Conservation (phyloP, 2,329 filamentous ascomycete genomes). For the Neonectria hederae region DNA sequence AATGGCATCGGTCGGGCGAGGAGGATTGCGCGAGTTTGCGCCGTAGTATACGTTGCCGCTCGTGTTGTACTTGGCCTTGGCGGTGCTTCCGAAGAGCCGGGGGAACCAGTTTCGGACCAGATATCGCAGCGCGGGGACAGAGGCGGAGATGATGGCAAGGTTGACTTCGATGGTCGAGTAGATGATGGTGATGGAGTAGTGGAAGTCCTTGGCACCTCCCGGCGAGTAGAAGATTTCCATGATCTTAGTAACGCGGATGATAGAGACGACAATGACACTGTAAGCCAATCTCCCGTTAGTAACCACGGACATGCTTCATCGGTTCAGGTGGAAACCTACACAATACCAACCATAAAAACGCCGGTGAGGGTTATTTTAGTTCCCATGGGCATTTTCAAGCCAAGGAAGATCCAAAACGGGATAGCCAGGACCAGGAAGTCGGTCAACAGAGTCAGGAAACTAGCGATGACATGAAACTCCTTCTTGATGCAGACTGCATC, state of each 20-base stretch:
- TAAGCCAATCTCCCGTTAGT: background rate
- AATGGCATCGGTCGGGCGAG: conserved; percentile 19
- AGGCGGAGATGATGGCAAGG: conserved; percentile 50
- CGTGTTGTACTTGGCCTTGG: conserved; percentile 22
- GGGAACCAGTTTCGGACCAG: conserved; percentile 46
- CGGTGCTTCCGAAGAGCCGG: conserved; percentile 37
- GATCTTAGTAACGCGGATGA: conserved; percentile 42
- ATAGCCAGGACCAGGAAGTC: conserved; percentile 52
- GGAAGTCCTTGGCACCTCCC: conserved; percentile 24
- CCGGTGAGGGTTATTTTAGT: conserved; percentile 51
- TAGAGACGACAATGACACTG: conserved; percentile 46
- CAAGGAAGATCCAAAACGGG: conserved; percentile 52
- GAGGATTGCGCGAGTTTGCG: conserved; percentile 18
- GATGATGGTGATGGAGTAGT: conserved; percentile 46
- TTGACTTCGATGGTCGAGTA: conserved; percentile 48
- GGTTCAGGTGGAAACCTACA: conserved; percentile 41
- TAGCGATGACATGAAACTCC: conserved; percentile 45
- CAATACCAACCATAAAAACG: conserved; percentile 50
- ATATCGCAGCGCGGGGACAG: conserved; percentile 47
- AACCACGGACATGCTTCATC: background rate
- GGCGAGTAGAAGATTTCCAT: conserved; percentile 27
- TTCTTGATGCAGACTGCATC: conserved; percentile 39
- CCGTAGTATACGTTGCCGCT: conserved; percentile 20
- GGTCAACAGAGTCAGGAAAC: conserved; percentile 51
- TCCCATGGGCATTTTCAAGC: conserved; percentile 49